phyloP scores from a whole-genome alignment of 1,284 basidiomycete species.

The Lentinula novae-zelandiae region DNA sequence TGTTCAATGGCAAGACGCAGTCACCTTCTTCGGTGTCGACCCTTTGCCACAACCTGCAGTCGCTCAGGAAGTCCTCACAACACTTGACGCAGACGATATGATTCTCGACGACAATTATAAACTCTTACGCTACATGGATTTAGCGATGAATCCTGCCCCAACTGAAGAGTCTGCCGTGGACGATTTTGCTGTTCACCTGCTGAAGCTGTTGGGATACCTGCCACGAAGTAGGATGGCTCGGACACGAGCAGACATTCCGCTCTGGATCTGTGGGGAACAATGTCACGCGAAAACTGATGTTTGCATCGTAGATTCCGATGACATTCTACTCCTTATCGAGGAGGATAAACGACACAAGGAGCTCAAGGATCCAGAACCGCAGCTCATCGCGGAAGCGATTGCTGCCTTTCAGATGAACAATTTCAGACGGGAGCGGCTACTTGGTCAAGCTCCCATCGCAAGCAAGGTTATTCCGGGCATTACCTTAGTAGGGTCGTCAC shows the following conservation, averaged over 20 bases:
- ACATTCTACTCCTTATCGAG: constrained; percentile 31
- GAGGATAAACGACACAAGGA: constrained; percentile 25
- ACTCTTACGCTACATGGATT: neutral
- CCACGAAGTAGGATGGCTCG: constrained; percentile 20
- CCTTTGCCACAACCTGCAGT: constrained; percentile 22
- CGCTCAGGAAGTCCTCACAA: constrained; percentile 22
- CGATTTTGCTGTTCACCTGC: constrained; percentile 30
- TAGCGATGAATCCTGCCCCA: neutral
- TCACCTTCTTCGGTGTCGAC: constrained; percentile 24
- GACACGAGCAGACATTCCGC: constrained; percentile 20
- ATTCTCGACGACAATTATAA: neutral
- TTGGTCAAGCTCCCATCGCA: neutral
- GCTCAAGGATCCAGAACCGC: constrained; percentile 22
- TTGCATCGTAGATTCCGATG: constrained; percentile 27
- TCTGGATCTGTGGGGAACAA: constrained; percentile 24
- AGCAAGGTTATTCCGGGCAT: constrained; percentile 28
- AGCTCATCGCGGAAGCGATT: constrained; percentile 33
- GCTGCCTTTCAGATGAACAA: constrained; percentile 32
- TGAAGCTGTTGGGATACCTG: constrained; percentile 26
- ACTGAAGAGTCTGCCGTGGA: constrained; percentile 21
- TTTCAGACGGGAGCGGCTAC: constrained; percentile 12
- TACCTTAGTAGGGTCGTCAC: constrained; percentile 26
- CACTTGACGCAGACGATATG: neutral
- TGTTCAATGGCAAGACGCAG: constrained; percentile 16
- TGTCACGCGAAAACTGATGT: constrained; percentile 27